phyloP scores from a whole-genome alignment of 331 rosid genomes.

The Malus hybrid region DNA sequence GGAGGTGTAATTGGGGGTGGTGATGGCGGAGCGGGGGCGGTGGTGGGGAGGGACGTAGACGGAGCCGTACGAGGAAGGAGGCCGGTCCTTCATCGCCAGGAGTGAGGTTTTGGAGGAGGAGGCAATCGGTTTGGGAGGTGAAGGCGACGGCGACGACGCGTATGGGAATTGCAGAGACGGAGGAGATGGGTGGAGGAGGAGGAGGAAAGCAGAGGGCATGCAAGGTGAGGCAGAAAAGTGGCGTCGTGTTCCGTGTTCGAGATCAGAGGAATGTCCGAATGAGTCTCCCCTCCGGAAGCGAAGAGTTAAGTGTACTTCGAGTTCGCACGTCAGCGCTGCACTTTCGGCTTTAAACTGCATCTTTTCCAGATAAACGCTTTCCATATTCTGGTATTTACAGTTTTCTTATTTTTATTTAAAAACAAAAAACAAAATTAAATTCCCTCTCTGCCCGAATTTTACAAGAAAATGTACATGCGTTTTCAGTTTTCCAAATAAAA shows the following conservation, averaged over 20 bases:
- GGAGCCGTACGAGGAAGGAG: constrained; percentile 63
- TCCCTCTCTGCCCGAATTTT: background rate
- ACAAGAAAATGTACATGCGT: background rate
- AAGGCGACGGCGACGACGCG: background rate
- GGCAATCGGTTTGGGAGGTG: constrained; percentile 21
- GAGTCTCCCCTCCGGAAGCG: background rate
- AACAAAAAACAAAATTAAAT: background rate
- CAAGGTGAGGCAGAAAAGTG: constrained; percentile 28
- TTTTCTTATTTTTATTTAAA: background rate
- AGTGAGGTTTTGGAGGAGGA: background rate
- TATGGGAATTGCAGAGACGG: constrained; percentile 1
- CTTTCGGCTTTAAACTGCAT: background rate
- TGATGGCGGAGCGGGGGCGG: constrained; percentile 60
- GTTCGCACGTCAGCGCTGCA: background rate
- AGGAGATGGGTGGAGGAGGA: background rate
- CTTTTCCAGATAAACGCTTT: background rate
- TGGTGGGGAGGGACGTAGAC: constrained; percentile 85
- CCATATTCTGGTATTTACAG: background rate
- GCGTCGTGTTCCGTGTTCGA: background rate
- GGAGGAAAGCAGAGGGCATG: constrained; percentile 26
- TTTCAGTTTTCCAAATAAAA: background rate
- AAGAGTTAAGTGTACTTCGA: background rate
- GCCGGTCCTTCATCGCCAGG: constrained; percentile 72
- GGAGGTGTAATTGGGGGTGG: constrained; percentile 28
- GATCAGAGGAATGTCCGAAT: background rate